Evolutionary conservation across 306 rosid species (phyloP).

Genomic region (Rosa chinensis): DNA sequence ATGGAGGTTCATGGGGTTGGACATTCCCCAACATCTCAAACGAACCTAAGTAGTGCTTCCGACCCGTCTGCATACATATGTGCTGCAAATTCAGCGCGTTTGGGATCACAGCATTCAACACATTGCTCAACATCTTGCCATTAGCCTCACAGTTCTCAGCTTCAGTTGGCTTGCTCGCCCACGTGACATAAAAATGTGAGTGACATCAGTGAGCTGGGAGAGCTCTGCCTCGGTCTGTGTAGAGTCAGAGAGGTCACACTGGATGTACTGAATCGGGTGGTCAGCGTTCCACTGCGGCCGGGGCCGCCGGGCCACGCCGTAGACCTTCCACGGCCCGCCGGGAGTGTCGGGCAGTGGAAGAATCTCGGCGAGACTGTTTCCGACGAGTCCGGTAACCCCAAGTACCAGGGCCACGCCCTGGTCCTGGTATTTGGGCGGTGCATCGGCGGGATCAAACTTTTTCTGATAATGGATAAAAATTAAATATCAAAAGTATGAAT

Average conservation of each 20-base stretch:
- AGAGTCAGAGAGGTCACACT: conserved; percentile 59
- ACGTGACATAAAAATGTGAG: conserved; percentile 55
- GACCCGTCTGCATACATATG: conserved; percentile 56
- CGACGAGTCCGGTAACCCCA: conserved; percentile 53
- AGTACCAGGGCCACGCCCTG: conserved; percentile 39
- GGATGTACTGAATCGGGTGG: conserved; percentile 49
- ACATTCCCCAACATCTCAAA: conserved; percentile 42
- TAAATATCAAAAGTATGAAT: not conserved
- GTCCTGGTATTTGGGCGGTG: conserved; percentile 19
- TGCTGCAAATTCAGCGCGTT: conserved; percentile 55
- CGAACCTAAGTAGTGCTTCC: conserved; percentile 50
- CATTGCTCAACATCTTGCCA: conserved; percentile 50
- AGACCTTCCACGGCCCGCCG: conserved; percentile 66
- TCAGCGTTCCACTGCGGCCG: conserved; percentile 56
- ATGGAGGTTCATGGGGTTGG: conserved; percentile 42
- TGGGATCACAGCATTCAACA: conserved; percentile 54
- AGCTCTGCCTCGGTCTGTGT: conserved; percentile 44
- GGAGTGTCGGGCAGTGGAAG: conserved; percentile 67
- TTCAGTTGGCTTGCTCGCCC: conserved; percentile 45
- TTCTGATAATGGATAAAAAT: conserved; percentile 12
- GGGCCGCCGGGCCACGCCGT: conserved; percentile 59
- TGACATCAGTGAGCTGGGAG: conserved; percentile 49
- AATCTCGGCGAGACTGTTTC: conserved; percentile 60
- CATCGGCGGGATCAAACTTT: not conserved
- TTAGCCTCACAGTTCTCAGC: conserved; percentile 49